Conservation (phyloP, 352 stramenopile species). For the Phytophthora vignae region DNA sequence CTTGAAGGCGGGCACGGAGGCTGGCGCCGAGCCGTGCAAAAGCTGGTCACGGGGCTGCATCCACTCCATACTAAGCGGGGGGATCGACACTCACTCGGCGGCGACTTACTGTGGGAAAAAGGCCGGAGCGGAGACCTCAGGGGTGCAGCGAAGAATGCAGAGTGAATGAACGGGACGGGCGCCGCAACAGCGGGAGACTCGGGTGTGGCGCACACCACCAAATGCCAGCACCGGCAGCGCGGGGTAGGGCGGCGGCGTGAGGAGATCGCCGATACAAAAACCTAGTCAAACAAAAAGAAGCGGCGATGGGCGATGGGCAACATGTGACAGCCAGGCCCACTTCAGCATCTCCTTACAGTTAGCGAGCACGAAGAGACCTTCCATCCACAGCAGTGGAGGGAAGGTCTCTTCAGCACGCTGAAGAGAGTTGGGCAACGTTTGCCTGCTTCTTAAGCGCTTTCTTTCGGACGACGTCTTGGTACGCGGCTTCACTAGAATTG, state of each 20-base stretch:
- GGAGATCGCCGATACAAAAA: constrained; percentile 27
- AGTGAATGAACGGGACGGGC: constrained; percentile 40
- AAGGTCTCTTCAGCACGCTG: too few relatives aligned
- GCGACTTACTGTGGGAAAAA: not conserved
- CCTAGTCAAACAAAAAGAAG: constrained; percentile 35
- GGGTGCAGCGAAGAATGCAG: constrained; percentile 32
- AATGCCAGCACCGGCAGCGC: constrained; percentile 30
- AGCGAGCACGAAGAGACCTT: constrained; percentile 10
- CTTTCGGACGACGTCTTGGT: too few relatives aligned
- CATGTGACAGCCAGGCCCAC: constrained; percentile 29
- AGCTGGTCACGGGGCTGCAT: constrained; percentile 61
- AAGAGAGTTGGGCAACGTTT: too few relatives aligned
- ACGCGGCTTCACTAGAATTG: too few relatives aligned
- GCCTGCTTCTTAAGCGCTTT: not conserved
- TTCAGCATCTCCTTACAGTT: constrained; percentile 15
- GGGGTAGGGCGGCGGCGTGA: constrained; percentile 18
- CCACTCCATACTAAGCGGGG: constrained; percentile 53
- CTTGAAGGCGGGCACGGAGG: constrained; percentile 61
- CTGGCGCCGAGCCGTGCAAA: constrained; percentile 36
- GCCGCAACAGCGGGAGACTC: constrained; percentile 6
- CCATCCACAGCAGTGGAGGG: too few relatives aligned
- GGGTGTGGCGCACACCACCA: constrained; percentile 26
- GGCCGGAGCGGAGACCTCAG: constrained; percentile 16
- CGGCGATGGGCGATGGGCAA: constrained; percentile 17
- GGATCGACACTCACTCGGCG: constrained; percentile 15